Percentiles rank a stretch among this genome's conserved stretches.
Conservation (phyloP, 2,329 filamentous ascomycete species). For the Gremmenia infestans region DNA sequence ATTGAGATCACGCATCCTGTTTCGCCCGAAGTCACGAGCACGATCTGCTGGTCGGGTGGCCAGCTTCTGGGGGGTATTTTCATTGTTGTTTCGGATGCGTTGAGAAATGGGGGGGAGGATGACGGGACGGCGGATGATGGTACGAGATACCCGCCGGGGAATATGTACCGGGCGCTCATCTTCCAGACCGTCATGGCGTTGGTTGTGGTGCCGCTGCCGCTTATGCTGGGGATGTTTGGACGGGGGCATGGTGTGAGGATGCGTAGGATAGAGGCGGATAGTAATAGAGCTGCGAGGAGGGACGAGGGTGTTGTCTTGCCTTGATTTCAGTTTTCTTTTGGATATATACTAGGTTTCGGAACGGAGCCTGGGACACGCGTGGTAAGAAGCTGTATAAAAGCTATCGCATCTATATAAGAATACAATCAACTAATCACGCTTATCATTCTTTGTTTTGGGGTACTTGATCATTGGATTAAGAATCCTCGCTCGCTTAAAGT, state of each 20-base stretch:
- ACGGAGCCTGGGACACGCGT: too few species aligned
- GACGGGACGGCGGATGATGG: constrained; percentile 39
- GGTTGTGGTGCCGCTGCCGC: constrained; percentile 59
- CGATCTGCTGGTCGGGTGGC: constrained; percentile 79
- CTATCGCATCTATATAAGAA: too few species aligned
- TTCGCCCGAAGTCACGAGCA: constrained; percentile 77
- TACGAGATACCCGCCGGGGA: constrained; percentile 48
- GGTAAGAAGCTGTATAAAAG: too few species aligned
- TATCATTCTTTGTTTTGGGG: too few species aligned
- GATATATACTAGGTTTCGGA: too few species aligned
- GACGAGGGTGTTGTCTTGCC: neutral
- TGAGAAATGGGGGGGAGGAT: constrained; percentile 44
- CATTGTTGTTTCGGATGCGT: constrained; percentile 73
- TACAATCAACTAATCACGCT: too few species aligned
- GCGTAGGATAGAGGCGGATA: constrained; percentile 41
- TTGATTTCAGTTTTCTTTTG: neutral
- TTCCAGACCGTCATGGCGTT: constrained; percentile 72
- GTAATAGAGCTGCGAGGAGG: neutral
- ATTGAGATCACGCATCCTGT: constrained; percentile 85
- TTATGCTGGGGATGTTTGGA: constrained; percentile 68
- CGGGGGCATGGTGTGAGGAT: constrained; percentile 45
- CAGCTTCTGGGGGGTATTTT: constrained; percentile 83
- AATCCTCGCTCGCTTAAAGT: too few species aligned
- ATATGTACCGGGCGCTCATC: constrained; percentile 71
- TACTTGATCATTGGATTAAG: too few species aligned